Evolutionary conservation across 805 yeast genomes (phyloP), one percentile per base, ranked within the genome.

Genomic region (Saitoella complicata): DNA sequence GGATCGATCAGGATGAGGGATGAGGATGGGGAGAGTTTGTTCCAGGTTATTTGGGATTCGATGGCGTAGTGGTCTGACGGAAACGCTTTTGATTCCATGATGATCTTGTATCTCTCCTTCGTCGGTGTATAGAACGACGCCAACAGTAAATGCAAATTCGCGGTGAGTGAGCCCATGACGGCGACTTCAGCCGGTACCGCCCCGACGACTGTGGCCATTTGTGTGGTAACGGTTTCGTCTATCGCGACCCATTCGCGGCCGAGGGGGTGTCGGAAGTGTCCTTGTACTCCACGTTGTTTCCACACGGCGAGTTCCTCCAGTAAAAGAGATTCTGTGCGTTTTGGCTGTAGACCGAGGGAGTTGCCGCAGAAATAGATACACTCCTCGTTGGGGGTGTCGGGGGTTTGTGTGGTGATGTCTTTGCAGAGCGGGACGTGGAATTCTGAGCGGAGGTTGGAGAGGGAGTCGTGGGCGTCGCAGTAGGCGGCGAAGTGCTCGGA

Each of bases 11-110:
- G 83, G 34, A 88, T 62, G 51, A 87, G 67, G 41, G 76, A 75
- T 5, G 72, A 70, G 39, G 71, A 64, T 5, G 71, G 70, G 30
- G 63, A 66, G 36, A 62, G 63, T 2, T 80, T 80, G 51, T 74
- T 76, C 40, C 85, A 59, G 56, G 67, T 67, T 31, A 74, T 84
- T 58, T 82, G 78, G 55, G 83, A 82, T 50, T 72, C 69, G 51
- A 87, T 75, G 2, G 95, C 88, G 62, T 86, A 87, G 63, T 50
- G 82, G 59, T 87, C 97, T 0, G 94, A 82, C 0, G 97, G 96
- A 56, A 87, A 87, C 0, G 96, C 88, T 46, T 78, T 80, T 53
- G 76, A 76, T 56, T 87, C 97, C 58, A 82, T 82, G 50, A 87
- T 57, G 38, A 87, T 81, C 65, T 84, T 84, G 49, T 71, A 69